These are phyloP conservation scores for Arctium lappa DNA, from an alignment of 129 eudicot genomes.

Conservation along the genomic window DNA sequence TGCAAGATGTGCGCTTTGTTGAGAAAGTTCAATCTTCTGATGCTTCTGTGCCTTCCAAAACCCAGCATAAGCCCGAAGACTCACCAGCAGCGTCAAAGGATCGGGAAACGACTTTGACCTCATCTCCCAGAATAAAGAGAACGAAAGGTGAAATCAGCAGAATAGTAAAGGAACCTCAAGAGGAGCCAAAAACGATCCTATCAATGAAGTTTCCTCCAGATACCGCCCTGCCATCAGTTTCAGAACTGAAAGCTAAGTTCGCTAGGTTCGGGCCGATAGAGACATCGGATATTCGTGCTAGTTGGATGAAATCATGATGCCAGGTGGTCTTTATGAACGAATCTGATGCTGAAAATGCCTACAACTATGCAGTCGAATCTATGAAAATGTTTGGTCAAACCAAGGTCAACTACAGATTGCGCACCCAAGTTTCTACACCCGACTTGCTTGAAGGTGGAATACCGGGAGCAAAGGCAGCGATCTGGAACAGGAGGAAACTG, in stretches of 20 bases:
- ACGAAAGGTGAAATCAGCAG: background rate
- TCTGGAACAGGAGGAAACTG: background rate
- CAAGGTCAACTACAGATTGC: background rate
- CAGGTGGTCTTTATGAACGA: constrained; percentile 2
- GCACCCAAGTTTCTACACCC: background rate
- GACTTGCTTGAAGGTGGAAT: background rate
- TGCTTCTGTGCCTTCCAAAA: background rate
- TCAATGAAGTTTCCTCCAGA: constrained; percentile 10
- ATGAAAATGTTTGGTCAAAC: constrained; percentile 8
- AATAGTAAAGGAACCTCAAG: background rate
- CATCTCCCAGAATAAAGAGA: background rate
- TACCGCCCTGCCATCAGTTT: constrained; percentile 14
- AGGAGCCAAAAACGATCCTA: constrained; percentile 10
- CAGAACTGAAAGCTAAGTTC: constrained; percentile 33
- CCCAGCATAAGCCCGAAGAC: background rate
- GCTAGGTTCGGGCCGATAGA: constrained; percentile 13
- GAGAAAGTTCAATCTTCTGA: background rate
- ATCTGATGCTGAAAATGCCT: constrained; percentile 21
- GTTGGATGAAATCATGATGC: constrained; percentile 7
- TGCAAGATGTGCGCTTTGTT: background rate
- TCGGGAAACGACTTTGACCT: background rate
- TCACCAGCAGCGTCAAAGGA: background rate
- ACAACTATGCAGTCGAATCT: background rate
- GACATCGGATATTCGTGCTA: background rate
- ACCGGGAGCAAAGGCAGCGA: background rate